These are phyloP conservation scores for Cercospora zeina DNA, from an alignment of 2,329 filamentous ascomycete species.

Conservation along the genomic window DNA sequence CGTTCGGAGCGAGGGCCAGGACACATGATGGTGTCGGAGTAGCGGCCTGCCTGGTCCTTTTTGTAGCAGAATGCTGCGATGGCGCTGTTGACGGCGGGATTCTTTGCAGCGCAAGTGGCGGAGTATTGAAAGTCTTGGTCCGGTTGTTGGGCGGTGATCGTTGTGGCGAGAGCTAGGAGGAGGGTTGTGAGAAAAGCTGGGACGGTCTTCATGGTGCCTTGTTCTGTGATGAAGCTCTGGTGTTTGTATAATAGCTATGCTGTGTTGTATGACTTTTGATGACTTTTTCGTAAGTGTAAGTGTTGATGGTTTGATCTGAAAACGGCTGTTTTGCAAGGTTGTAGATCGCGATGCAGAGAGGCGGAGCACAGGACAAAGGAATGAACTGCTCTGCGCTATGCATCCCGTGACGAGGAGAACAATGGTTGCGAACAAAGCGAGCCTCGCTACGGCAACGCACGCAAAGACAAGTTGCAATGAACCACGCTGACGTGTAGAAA, in stretches of 20 bases:
- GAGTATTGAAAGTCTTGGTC: constrained; percentile 29
- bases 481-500: background rate
- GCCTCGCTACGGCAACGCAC: background rate
- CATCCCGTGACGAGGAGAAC: background rate
- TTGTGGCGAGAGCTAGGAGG: constrained; percentile 8
- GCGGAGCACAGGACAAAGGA: background rate
- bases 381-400: background rate
- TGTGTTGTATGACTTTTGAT: background rate
- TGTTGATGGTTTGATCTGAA: background rate
- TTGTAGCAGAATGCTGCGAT: constrained; percentile 31
- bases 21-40: constrained; percentile 27
- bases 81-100: constrained; percentile 28
- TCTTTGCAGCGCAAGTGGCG: constrained; percentile 28
- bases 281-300: background rate
- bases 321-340: background rate
- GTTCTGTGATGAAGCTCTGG: background rate
- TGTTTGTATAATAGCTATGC: background rate
- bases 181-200: constrained; percentile 7
- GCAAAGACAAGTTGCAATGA: background rate
- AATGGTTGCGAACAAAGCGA: background rate
- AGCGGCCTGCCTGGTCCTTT: background rate
- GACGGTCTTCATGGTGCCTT: background rate
- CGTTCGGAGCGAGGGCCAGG: constrained; percentile 21
- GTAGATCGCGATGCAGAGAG: background rate
- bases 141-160: constrained; percentile 11